Percentiles rank a stretch among this genome's conserved stretches.
Evolutionary conservation across 1,139 yeast genomes (phyloP).

Genomic region (Taphrina betulina): DNA sequence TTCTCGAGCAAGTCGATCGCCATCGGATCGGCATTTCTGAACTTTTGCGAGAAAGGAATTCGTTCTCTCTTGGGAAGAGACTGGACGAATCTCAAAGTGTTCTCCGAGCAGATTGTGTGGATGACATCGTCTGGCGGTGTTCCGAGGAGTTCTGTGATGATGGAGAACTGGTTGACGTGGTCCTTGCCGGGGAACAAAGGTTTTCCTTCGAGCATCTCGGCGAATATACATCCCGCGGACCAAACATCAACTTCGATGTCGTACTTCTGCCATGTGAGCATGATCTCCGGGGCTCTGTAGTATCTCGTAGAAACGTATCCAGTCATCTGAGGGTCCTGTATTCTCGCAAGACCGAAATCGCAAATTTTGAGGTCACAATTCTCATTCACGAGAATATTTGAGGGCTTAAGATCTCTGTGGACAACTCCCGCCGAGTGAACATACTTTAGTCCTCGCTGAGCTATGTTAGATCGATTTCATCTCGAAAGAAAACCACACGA

Average conservation of each 20-base stretch:
- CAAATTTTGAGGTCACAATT: slow-evolving; percentile 88
- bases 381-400: slow-evolving; percentile 87
- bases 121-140: slow-evolving; percentile 96
- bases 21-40: slow-evolving; percentile 73
- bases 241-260: slow-evolving; percentile 98
- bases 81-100: slow-evolving; percentile 89
- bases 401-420: slow-evolving; percentile 90
- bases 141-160: slow-evolving; percentile 91
- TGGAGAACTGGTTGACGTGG: slow-evolving; percentile 96
- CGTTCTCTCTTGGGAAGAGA: slow-evolving; percentile 92
- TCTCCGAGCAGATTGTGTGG: slow-evolving; percentile 92
- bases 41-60: slow-evolving; percentile 78
- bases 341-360: slow-evolving; percentile 94
- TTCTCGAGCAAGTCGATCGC: slow-evolving; percentile 85
- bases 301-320: slow-evolving; percentile 96
- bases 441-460: slow-evolving; percentile 74
- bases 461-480: background rate
- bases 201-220: slow-evolving; percentile 99
- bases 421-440: slow-evolving; percentile 97
- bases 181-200: slow-evolving; percentile 98
- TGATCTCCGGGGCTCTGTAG: slow-evolving; percentile 97
- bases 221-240: slow-evolving; percentile 99
- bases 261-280: slow-evolving; percentile 99
- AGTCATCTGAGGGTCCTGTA: slow-evolving; percentile 98
- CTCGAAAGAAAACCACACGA: too few species aligned